Evolutionary conservation across 1,284 basidiomycete species (phyloP), one percentile per base, ranked within the genome.

Genomic region (Leccinum fallax): DNA sequence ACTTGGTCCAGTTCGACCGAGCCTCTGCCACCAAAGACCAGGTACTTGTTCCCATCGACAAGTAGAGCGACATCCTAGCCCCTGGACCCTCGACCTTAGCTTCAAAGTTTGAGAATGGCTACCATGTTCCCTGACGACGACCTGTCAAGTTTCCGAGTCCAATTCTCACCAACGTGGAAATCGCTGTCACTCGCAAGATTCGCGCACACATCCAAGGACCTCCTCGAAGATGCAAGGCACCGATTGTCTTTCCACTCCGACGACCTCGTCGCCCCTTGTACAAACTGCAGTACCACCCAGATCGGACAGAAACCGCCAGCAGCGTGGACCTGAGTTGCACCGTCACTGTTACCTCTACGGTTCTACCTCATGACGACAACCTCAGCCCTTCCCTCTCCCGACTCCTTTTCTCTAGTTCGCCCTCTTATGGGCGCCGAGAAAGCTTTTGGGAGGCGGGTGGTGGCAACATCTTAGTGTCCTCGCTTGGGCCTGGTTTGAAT

Each of bases 401-500:
- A 55, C 6, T 56, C 61, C 58, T 60, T 55, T 3, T 68, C 60
- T 67, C 64, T 24, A 60, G 58, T 5, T 57, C 56, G 70, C 64
- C 63, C 61, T 61, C 48, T 60, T 51, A 28, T 65, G 66, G 66
- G 63, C 59, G 54, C 63, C 21, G 66, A 66, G 59, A 55, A 32
- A 52, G 59, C 56, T 52, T 19, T 48, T 19, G 19, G 19, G 19
- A 19, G 15, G 3, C 15, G 43, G 55, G 40, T 62, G 63, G 61
- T 62, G 61, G 61, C 38, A 4, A 38, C 4, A n/a, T 24, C 13
- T 15, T 4, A 34, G 24, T 53, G 55, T 66, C 57, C 38, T 57
- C 21, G 0, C 30, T 38, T 7, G 5, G 53, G 48, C 34, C 55
- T 55, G 10, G 19, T 58, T 65, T 34, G 43, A 53, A 13, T 4